Percentiles rank a stretch among this genome's conserved stretches.
Evolutionary conservation across 2,329 filamentous ascomycete species (phyloP).

Genomic region (Cercospora sp.): DNA sequence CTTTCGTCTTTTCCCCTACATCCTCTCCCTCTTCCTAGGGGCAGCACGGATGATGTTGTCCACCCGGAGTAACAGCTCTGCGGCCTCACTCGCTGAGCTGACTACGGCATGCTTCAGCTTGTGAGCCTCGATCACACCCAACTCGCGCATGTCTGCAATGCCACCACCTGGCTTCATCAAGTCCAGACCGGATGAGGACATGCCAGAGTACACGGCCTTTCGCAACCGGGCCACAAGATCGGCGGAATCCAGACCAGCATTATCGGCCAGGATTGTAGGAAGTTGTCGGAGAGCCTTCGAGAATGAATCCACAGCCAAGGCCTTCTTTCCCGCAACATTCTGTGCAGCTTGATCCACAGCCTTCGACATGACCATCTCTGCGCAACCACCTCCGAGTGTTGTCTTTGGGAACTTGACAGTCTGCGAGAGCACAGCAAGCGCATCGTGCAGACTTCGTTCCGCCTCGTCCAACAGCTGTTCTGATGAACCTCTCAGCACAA

Average conservation of each 20-base stretch:
- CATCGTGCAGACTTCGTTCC: conserved; percentile 93
- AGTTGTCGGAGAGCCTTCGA: conserved; percentile 86
- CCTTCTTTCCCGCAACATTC: conserved; percentile 94
- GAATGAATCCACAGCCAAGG: conserved; percentile 88
- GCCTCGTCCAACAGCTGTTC: conserved; percentile 97
- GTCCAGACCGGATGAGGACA: conserved; percentile 89
- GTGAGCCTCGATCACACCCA: conserved; percentile 96
- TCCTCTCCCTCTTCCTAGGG: conserved; percentile 76
- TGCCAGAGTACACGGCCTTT: conserved; percentile 91
- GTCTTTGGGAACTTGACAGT: conserved; percentile 93
- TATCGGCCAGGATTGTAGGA: conserved; percentile 95
- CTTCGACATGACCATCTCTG: conserved; percentile 99
- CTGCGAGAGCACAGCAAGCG: conserved; percentile 91
- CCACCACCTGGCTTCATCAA: conserved; percentile 85
- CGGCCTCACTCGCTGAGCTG: conserved; percentile 91
- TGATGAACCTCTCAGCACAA: conserved; percentile 92
- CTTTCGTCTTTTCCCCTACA: conserved; percentile 50
- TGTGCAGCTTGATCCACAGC: conserved; percentile 92
- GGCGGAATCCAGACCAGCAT: conserved; percentile 92
- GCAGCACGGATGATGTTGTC: conserved; percentile 98
- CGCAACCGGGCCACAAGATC: conserved; percentile 89
- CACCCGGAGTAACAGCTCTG: conserved; percentile 90
- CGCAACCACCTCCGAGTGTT: conserved; percentile 91
- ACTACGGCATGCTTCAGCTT: conserved; percentile 99
- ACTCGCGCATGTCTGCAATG: conserved; percentile 91